A percentile compares a stretch with the other conserved stretches of the same genome.
These are phyloP conservation scores for Candida awuae DNA, from an alignment of 805 yeast genomes.

Conservation along the genomic window DNA sequence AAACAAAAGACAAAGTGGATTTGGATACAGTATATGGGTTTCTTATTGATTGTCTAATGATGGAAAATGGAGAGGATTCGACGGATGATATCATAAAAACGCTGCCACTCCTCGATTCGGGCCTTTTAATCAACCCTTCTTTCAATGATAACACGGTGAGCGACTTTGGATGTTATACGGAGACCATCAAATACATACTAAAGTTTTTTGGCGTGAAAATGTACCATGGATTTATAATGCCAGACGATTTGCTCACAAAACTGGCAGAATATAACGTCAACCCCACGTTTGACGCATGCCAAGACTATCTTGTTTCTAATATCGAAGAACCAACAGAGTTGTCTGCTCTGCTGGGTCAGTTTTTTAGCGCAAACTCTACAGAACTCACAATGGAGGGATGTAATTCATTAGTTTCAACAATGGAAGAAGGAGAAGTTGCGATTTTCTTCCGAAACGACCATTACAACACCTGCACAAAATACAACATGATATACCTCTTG, in stretches of 20 bases:
- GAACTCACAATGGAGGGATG: constrained; percentile 73
- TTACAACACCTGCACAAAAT: constrained; percentile 53
- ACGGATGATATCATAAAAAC: constrained; percentile 1
- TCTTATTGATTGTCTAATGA: not conserved
- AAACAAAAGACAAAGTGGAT: not conserved
- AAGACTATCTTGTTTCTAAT: constrained; percentile 22
- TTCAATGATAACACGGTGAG: constrained; percentile 36
- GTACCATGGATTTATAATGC: constrained; percentile 63
- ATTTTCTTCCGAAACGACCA: constrained; percentile 88
- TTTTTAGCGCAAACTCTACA: constrained; percentile 56
- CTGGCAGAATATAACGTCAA: not conserved
- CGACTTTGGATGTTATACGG: constrained; percentile 17
- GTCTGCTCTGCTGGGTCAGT: constrained; percentile 19
- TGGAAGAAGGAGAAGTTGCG: constrained; percentile 43
- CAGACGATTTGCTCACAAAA: not conserved
- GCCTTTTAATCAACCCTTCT: constrained; percentile 64
- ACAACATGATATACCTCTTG: constrained; percentile 46
- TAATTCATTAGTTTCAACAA: constrained; percentile 29
- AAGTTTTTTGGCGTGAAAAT: constrained; percentile 30
- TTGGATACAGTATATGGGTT: constrained; percentile 2
- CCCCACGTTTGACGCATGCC: constrained; percentile 23
- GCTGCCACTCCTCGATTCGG: constrained; percentile 37
- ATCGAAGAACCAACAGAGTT: constrained; percentile 9
- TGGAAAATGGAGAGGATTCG: not conserved
- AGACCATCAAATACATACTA: constrained; percentile 18